These are phyloP conservation scores for Coemansia sp. DNA, from an alignment of 192 early-diverging fungal species.

Conservation along the genomic window DNA sequence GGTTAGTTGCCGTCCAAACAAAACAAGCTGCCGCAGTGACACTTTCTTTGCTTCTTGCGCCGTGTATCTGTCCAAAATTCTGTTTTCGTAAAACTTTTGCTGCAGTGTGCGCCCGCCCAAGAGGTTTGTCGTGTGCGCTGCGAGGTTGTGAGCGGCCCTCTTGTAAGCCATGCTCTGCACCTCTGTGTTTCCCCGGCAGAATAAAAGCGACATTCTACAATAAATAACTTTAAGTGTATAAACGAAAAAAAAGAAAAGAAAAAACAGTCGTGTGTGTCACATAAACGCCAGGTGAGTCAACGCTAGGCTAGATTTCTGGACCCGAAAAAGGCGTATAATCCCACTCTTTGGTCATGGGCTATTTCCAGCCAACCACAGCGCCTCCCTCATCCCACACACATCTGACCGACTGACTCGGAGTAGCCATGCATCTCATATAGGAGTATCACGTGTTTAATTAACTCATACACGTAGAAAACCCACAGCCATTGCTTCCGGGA, in stretches of 20 bases:
- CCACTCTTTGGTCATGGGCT: not conserved
- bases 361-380: not conserved
- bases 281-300: not conserved
- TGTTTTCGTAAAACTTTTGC: slow-evolving; percentile 89
- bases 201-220: no score
- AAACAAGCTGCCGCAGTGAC: slow-evolving; percentile 84
- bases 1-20: slow-evolving; percentile 86
- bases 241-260: not conserved
- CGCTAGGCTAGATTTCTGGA: not conserved
- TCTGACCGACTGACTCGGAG: not conserved
- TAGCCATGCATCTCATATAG: no score
- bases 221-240: no score
- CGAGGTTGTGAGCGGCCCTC: slow-evolving; percentile 2
- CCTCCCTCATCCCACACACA: not conserved
- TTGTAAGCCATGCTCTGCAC: slow-evolving; percentile 8
- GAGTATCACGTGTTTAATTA: no score
- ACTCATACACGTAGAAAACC: no score
- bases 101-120: slow-evolving; percentile 37
- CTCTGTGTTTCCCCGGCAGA: not conserved
- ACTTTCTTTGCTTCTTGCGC: slow-evolving; percentile 72
- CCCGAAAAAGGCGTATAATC: not conserved
- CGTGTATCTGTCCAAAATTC: slow-evolving; percentile 83
- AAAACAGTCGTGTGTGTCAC: not conserved
- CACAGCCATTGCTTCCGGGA: no score
- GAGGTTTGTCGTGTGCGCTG: not conserved